Evolutionary conservation across 495 filamentous ascomycete genomes (phyloP).

Genomic region (Podospora appendiculata): DNA sequence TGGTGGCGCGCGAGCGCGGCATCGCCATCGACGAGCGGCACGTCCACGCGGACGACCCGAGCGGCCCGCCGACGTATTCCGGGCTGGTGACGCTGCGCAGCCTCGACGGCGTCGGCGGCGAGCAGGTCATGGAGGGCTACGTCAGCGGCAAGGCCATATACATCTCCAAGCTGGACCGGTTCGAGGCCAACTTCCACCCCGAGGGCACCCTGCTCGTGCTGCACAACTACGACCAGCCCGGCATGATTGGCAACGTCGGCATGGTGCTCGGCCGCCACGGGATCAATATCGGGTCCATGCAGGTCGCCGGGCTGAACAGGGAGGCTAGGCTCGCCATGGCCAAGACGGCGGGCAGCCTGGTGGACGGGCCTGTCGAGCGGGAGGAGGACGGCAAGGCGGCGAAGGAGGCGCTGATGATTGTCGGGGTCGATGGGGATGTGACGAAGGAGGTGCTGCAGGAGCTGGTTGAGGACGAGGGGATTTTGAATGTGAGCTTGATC

Average conservation of each 20-base stretch:
- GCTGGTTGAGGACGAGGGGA: constrained; percentile 48
- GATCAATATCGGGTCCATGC: constrained; percentile 68
- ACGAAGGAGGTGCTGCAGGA: constrained; percentile 46
- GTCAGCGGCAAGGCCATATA: constrained; percentile 48
- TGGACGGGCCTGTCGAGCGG: constrained; percentile 12
- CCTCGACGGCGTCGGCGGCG: constrained; percentile 16
- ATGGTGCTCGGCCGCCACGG: constrained; percentile 51
- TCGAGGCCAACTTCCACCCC: constrained; percentile 55
- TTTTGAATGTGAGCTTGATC: constrained; percentile 56
- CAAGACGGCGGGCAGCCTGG: constrained; percentile 4
- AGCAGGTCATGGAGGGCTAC: constrained; percentile 59
- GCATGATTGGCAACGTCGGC: constrained; percentile 67
- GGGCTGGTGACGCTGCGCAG: constrained; percentile 52
- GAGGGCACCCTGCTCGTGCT: constrained; percentile 57
- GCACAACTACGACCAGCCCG: constrained; percentile 64
- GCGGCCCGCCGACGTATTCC: constrained; percentile 44
- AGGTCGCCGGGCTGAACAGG: constrained; percentile 46
- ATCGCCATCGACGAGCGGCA: constrained; percentile 61
- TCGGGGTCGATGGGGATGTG: constrained; percentile 54
- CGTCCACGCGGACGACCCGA: constrained; percentile 33
- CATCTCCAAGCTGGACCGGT: constrained; percentile 59
- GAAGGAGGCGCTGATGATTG: constrained; percentile 66
- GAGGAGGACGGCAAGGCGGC: constrained; percentile 7
- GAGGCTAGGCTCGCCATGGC: constrained; percentile 20
- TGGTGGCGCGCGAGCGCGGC: constrained; percentile 60